Percentiles rank a stretch among this genome's conserved stretches.
phyloP scores from a whole-genome alignment of 2,329 filamentous ascomycete species.

The Amylocarpus encephaloides region DNA sequence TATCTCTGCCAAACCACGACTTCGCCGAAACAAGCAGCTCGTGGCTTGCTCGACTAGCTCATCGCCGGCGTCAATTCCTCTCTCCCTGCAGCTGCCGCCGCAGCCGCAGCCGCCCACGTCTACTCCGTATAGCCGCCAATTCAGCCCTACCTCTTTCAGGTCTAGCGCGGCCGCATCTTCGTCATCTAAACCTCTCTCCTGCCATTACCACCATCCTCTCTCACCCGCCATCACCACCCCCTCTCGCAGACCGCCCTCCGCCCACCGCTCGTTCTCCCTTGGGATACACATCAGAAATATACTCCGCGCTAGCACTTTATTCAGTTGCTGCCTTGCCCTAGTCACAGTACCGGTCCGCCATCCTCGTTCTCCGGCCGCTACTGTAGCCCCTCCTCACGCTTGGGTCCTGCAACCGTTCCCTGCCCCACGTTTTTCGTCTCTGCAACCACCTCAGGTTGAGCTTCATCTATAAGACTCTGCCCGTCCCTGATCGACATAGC shows the following conservation, averaged over 20 bases:
- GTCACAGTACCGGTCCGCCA: background rate
- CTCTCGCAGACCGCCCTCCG: background rate
- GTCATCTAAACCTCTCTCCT: background rate
- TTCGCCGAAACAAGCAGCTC: background rate
- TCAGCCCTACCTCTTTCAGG: background rate
- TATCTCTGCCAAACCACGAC: background rate
- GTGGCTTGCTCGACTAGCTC: background rate
- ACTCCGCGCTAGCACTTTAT: background rate
- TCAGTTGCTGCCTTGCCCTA: background rate
- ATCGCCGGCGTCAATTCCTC: background rate
- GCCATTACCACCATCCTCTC: background rate
- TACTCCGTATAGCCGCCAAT: background rate
- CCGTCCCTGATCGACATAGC: background rate
- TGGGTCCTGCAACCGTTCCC: constrained; percentile 1
- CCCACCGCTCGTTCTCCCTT: background rate
- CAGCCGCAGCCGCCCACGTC: background rate
- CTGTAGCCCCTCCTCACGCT: background rate
- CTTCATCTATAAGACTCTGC: constrained; percentile 3
- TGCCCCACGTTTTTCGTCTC: constrained; percentile 1
- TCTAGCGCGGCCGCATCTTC: background rate
- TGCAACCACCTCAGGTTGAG: background rate
- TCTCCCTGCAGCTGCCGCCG: background rate
- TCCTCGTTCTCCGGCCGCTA: background rate
- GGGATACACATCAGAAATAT: background rate
- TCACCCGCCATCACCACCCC: background rate